These are phyloP conservation scores for Kazachstania martiniae DNA, from an alignment of 805 yeast genomes.

Conservation along the genomic window DNA sequence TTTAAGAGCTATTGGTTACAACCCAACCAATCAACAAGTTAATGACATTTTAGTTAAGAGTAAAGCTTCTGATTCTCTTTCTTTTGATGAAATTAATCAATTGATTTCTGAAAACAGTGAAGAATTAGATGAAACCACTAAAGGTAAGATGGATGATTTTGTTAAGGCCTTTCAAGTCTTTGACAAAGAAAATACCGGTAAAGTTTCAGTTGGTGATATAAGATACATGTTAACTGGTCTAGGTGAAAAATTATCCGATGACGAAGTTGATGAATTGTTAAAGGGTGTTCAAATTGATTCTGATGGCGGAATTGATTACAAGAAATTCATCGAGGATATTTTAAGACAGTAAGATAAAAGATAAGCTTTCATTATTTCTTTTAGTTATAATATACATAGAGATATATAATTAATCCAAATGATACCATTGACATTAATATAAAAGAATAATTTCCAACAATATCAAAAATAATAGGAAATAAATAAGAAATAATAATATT, in stretches of 20 bases:
- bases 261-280: slow-evolving; percentile 90
- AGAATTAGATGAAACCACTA: slow-evolving; percentile 23
- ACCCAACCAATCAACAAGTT: slow-evolving; percentile 64
- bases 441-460: no score
- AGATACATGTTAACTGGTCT: slow-evolving; percentile 89
- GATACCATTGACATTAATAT: no score
- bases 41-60: slow-evolving; percentile 15
- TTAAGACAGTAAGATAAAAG: slow-evolving; percentile 58
- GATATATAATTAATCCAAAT: no score
- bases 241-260: slow-evolving; percentile 85
- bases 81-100: slow-evolving; percentile 22
- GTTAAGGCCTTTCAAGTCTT: slow-evolving; percentile 94
- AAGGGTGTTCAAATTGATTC: slow-evolving; percentile 91
- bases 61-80: slow-evolving; percentile 9
- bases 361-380: background rate
- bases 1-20: slow-evolving; percentile 94
- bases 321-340: slow-evolving; percentile 86
- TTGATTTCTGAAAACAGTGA: slow-evolving; percentile 18
- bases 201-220: slow-evolving; percentile 93
- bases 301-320: slow-evolving; percentile 92
- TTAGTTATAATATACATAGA: background rate
- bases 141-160: slow-evolving; percentile 48
- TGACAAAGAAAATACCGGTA: slow-evolving; percentile 91
- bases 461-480: no score
- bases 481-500: no score